Evolutionary conservation across 2,329 filamentous ascomycete genomes (phyloP).

Genomic region (Penicillium paneum): DNA sequence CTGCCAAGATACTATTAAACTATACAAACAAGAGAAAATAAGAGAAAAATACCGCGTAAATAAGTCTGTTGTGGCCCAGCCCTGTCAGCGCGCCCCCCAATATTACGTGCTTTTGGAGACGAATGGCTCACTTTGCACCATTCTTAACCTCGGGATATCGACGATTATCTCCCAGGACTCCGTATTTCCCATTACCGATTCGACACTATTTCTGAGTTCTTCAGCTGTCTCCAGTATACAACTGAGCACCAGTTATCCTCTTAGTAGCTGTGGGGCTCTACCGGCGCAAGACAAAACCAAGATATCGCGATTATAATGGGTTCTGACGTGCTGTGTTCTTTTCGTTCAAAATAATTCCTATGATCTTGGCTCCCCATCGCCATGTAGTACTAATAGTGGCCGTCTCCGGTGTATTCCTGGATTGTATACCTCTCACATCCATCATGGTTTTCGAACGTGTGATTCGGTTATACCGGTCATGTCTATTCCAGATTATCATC

Average conservation of each 20-base stretch:
- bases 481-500: constrained; percentile 42
- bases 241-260: not conserved
- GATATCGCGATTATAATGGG: constrained; percentile 12
- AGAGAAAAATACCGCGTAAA: no score
- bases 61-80: not conserved
- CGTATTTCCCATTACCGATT: not conserved
- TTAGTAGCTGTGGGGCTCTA: not conserved
- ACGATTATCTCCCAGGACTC: not conserved
- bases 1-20: not conserved
- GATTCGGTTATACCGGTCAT: constrained; percentile 39
- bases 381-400: not conserved
- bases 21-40: no score
- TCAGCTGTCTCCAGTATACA: not conserved
- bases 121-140: not conserved
- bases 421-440: not conserved
- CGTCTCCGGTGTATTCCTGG: not conserved
- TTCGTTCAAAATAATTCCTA: not conserved
- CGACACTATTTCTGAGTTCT: not conserved
- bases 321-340: constrained; percentile 12
- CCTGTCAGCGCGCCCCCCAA: not conserved
- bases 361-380: not conserved
- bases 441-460: constrained; percentile 10
- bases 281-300: not conserved
- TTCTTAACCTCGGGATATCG: not conserved
- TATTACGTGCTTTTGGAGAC: not conserved